A percentile compares a stretch with the other conserved stretches of the same genome.
phyloP scores from a whole-genome alignment of 305 asterid genomes.

The Plantago lanceolata region DNA sequence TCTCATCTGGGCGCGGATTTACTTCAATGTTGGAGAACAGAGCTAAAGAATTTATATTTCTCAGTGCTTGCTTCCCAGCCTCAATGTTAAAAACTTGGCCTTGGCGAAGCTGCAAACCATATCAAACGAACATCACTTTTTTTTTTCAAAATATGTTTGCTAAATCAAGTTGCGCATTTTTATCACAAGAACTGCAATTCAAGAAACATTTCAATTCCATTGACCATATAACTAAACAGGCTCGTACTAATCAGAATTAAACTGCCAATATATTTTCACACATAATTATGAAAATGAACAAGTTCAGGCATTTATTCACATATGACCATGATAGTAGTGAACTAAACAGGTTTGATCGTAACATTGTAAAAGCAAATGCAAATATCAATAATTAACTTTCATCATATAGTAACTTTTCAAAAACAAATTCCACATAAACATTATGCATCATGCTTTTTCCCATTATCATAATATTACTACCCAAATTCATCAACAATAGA shows the following conservation, averaged over 20 bases:
- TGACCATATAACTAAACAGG: no score
- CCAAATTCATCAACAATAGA: not conserved
- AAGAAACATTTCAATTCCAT: not conserved
- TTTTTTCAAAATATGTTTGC: not conserved
- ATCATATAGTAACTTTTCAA: not conserved
- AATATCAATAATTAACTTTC: not conserved
- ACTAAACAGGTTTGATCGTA: not conserved
- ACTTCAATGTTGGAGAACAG: conserved; percentile 97
- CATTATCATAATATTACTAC: not conserved
- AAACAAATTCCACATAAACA: not conserved
- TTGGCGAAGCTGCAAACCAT: conserved; percentile 61
- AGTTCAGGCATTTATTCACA: not conserved
- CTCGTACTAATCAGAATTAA: not conserved
- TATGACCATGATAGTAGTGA: not conserved
- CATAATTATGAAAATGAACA: not conserved
- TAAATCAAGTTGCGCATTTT: conserved; percentile 4
- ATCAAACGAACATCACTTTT: conserved; percentile 19
- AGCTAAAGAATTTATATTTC: conserved; percentile 77
- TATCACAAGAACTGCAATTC: not conserved
- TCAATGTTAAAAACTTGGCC: conserved; percentile 90
- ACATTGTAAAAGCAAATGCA: not conserved
- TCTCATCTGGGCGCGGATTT: conserved; percentile 96
- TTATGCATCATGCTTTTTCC: not conserved
- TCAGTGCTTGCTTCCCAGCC: conserved; percentile 90
- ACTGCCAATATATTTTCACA: not conserved